Evolutionary conservation across 106 monocot species (phyloP), one percentile per base, ranked within the genome.

Genomic region (Dendrobium nobile): DNA sequence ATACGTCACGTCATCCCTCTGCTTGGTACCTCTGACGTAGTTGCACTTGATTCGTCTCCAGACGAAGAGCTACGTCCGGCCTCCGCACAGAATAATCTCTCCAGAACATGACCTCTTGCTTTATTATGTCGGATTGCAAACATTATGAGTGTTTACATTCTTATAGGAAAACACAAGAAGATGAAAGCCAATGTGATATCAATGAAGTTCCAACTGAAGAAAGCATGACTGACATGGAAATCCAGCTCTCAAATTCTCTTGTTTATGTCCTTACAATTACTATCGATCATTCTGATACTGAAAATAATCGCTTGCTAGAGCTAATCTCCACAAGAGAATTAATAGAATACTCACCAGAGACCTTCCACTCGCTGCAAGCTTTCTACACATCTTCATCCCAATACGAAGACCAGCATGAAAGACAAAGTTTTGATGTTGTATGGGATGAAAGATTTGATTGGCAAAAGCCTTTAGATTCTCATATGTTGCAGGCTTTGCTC

Each of bases 401-500:
- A 54, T 74, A 68, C 70, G 82, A 90, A 22, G 80, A 82, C 11
- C 61, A 65, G 31, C 72, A 84, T 4, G 88, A 81, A 51, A 85
- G 79, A 40, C 79, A 70, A 47, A 80, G 82, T 82, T 43, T 78
- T 15, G 75, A 64, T 61, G 37, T 70, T 24, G 79, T 81, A 55
- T 88, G 85, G 85, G 85, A 90, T 75, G 85, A 65, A n/a, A 67
- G 67, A 10, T 9, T 67, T 27, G 67, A 67, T 67, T 67, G 2
- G 24, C 45, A 45, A 9, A 45, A 45, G 45, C 8, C 45, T 45
- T 45, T 9, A 45, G 6, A 45, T 45, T 85, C 80, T 5, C 61
- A 80, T 22, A 55, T 44, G 48, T 77, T 81, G 2, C 47, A 82
- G 45, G 72, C 51, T 41, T 87, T 77, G 85, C 64, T 54, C 5